A percentile compares a stretch with the other conserved stretches of the same genome.
These are phyloP conservation scores for Arachis monticola DNA, from an alignment of 331 rosid species.

Conservation along the genomic window DNA sequence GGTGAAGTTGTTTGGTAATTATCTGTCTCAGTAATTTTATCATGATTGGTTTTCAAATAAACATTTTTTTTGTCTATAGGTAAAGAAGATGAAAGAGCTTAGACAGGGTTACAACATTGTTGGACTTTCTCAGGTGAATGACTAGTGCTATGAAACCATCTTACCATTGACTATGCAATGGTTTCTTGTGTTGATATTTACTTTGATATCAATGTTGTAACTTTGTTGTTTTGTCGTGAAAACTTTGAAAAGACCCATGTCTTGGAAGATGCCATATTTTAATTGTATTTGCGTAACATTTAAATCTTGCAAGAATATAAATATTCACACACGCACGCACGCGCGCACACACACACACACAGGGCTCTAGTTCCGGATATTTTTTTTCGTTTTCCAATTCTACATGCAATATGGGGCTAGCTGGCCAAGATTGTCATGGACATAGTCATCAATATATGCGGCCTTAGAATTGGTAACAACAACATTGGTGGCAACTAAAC, in stretches of 20 bases:
- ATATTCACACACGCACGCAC: not conserved
- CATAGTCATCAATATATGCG: not conserved
- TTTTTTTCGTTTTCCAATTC: too few relatives aligned
- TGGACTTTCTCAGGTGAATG: conserved; percentile 90
- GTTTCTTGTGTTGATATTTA: not conserved
- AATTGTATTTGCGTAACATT: not conserved
- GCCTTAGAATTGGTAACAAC: not conserved
- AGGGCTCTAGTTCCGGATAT: not conserved
- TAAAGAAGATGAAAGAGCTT: conserved; percentile 68
- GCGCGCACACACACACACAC: not conserved
- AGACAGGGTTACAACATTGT: conserved; percentile 79
- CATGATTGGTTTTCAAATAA: conserved; percentile 33
- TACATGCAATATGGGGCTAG: not conserved
- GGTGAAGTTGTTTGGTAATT: conserved; percentile 53
- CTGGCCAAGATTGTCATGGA: too few relatives aligned
- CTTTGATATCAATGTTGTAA: conserved; percentile 2
- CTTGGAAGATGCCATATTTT: not conserved
- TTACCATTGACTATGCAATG: not conserved
- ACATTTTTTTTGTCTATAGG: conserved; percentile 52
- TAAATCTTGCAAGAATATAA: not conserved
- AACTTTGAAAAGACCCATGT: conserved; percentile 6
- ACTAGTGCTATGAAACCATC: conserved; percentile 2
- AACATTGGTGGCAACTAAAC: too few relatives aligned
- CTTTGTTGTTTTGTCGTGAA: not conserved
- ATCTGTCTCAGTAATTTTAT: conserved; percentile 24